Percentiles rank a stretch among this genome's conserved stretches.
Evolutionary conservation across 768 basidiomycete genomes (phyloP).

Genomic region (Termitomyces sp.): DNA sequence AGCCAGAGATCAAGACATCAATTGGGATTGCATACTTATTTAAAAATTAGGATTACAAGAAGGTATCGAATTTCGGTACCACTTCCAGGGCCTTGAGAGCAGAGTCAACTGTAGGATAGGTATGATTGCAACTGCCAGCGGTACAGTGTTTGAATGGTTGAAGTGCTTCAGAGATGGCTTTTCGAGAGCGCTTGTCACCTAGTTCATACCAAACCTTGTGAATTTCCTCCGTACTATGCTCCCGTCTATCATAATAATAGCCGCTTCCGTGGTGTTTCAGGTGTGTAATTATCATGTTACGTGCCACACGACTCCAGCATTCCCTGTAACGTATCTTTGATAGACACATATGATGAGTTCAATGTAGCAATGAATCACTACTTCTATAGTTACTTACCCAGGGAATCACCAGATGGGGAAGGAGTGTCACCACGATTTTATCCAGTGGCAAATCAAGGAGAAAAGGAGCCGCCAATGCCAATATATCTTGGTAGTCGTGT

Average conservation of each 20-base stretch:
- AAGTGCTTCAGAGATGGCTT: neutral
- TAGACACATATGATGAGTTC: neutral
- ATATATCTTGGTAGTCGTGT: neutral
- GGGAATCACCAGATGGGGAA: neutral
- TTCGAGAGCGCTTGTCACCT: neutral
- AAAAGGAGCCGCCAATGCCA: neutral
- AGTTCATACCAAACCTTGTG: neutral
- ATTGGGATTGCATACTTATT: too few species aligned
- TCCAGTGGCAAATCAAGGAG: neutral
- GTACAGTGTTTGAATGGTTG: neutral
- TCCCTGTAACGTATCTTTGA: neutral
- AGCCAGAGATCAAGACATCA: too few species aligned
- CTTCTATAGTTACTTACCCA: neutral
- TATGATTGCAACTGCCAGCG: neutral
- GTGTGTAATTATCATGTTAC: neutral
- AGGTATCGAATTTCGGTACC: too few species aligned
- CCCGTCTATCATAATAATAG: neutral
- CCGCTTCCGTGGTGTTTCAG: too few species aligned
- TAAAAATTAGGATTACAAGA: too few species aligned
- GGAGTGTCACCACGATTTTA: neutral
- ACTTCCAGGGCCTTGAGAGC: neutral
- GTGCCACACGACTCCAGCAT: neutral
- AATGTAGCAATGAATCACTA: too few species aligned
- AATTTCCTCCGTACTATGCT: neutral
- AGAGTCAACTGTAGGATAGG: neutral